phyloP scores from a whole-genome alignment of 2,329 filamentous ascomycete species.

The Pestalotiopsis sp. region DNA sequence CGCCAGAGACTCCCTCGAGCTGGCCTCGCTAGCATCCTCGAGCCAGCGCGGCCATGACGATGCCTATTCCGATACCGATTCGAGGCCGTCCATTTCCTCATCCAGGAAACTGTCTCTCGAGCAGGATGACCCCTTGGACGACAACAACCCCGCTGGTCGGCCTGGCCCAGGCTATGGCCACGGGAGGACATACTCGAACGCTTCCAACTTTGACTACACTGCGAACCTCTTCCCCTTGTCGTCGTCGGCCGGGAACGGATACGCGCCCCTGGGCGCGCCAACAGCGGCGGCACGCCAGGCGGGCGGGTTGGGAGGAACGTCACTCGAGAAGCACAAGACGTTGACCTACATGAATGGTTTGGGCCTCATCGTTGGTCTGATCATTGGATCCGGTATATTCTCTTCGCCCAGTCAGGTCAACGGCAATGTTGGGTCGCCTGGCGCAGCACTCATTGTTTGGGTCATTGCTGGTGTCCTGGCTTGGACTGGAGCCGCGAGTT shows the following conservation, averaged over 20 bases:
- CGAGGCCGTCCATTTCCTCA: slow-evolving; percentile 86
- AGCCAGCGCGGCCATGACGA: slow-evolving; percentile 62
- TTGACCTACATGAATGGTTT: slow-evolving; percentile 93
- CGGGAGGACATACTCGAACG: slow-evolving; percentile 81
- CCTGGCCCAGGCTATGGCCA: slow-evolving; percentile 47
- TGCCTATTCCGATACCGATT: slow-evolving; percentile 68
- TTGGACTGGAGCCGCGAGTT: slow-evolving; percentile 95
- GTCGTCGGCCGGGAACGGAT: slow-evolving; percentile 72
- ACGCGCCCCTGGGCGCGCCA: slow-evolving; percentile 83
- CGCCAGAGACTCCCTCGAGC: slow-evolving; percentile 89
- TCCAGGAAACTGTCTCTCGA: slow-evolving; percentile 89
- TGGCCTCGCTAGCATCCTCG: slow-evolving; percentile 90
- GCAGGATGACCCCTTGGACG: slow-evolving; percentile 78
- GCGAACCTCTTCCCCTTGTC: slow-evolving; percentile 90
- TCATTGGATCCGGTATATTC: slow-evolving; percentile 97
- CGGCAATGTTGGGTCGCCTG: slow-evolving; percentile 86
- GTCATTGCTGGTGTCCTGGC: slow-evolving; percentile 86
- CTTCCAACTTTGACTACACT: slow-evolving; percentile 95
- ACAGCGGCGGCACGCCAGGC: slow-evolving; percentile 53
- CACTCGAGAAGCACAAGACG: slow-evolving; percentile 92
- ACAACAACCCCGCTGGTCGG: slow-evolving; percentile 54
- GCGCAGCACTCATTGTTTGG: slow-evolving; percentile 91
- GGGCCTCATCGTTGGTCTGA: slow-evolving; percentile 86
- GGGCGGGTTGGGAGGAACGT: slow-evolving; percentile 69
- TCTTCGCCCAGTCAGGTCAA: slow-evolving; percentile 93